Percentiles rank a stretch among this genome's conserved stretches.
These are phyloP conservation scores for Vachellia collinsii DNA, from an alignment of 306 rosid species.

Conservation along the genomic window DNA sequence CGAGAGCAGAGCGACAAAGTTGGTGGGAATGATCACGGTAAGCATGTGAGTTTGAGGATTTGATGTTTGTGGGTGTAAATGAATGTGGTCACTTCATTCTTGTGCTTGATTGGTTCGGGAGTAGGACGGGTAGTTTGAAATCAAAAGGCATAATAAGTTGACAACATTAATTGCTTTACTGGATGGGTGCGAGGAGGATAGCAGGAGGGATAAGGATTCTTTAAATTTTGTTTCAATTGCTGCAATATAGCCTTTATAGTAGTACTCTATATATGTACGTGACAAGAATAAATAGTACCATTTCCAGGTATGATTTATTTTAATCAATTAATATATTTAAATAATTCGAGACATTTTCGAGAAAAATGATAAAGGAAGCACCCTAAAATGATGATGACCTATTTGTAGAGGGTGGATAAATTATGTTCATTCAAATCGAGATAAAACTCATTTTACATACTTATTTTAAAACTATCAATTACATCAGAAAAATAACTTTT, in stretches of 20 bases:
- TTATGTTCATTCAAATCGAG: too few relatives aligned
- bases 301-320: background rate
- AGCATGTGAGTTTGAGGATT: constrained; percentile 45
- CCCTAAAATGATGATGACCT: too few relatives aligned
- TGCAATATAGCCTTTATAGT: background rate
- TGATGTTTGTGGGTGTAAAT: constrained; percentile 23
- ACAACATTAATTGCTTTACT: background rate
- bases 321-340: background rate
- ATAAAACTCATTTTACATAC: too few relatives aligned
- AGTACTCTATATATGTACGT: background rate
- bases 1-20: constrained; percentile 19
- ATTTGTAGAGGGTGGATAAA: too few relatives aligned
- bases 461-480: too few relatives aligned
- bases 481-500: too few relatives aligned
- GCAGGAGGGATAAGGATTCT: background rate
- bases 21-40: constrained; percentile 32
- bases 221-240: background rate
- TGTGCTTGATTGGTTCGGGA: constrained; percentile 12
- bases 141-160: background rate
- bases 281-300: too few relatives aligned
- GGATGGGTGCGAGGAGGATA: background rate
- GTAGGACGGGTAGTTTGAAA: background rate
- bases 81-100: constrained; percentile 26
- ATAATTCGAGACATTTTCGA: background rate
- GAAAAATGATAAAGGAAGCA: too few relatives aligned